A percentile compares a stretch with the other conserved stretches of the same genome.
Conservation (phyloP, 352 stramenopile genomes). For the Globisporangium rhizosaccharum region DNA sequence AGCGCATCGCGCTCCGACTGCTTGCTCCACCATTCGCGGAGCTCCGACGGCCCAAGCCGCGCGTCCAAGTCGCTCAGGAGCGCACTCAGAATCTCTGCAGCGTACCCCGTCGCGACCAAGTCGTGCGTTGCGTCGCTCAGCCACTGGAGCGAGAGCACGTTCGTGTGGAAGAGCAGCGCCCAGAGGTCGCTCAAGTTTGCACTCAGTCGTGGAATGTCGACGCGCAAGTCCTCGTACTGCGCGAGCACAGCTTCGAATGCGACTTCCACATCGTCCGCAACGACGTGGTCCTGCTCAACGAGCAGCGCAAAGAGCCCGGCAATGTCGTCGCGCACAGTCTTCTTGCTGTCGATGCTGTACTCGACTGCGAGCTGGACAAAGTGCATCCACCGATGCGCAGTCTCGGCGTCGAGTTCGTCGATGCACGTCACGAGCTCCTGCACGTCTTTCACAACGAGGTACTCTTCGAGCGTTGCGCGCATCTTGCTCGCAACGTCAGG, state of each 20-base stretch:
- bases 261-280: slow-evolving; percentile 41
- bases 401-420: slow-evolving; percentile 39
- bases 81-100: slow-evolving; percentile 44
- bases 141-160: slow-evolving; percentile 42
- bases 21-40: slow-evolving; percentile 54
- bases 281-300: slow-evolving; percentile 31
- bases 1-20: slow-evolving; percentile 23
- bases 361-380: slow-evolving; percentile 53
- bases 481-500: slow-evolving; percentile 59
- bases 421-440: slow-evolving; percentile 72
- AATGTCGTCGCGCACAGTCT: slow-evolving; percentile 38
- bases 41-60: slow-evolving; percentile 21
- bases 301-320: slow-evolving; percentile 39
- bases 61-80: slow-evolving; percentile 32
- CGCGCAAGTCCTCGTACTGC: slow-evolving; percentile 68
- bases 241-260: slow-evolving; percentile 51
- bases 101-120: slow-evolving; percentile 28
- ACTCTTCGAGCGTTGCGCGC: slow-evolving; percentile 72
- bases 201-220: slow-evolving; percentile 67
- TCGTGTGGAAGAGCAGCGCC: slow-evolving; percentile 51
- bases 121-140: slow-evolving; percentile 18
- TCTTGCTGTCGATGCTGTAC: slow-evolving; percentile 50
- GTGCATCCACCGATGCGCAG: slow-evolving; percentile 45
- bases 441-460: slow-evolving; percentile 68
- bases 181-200: slow-evolving; percentile 55